phyloP scores from a whole-genome alignment of 352 stramenopile species.

The Phytophthora sansomeana region DNA sequence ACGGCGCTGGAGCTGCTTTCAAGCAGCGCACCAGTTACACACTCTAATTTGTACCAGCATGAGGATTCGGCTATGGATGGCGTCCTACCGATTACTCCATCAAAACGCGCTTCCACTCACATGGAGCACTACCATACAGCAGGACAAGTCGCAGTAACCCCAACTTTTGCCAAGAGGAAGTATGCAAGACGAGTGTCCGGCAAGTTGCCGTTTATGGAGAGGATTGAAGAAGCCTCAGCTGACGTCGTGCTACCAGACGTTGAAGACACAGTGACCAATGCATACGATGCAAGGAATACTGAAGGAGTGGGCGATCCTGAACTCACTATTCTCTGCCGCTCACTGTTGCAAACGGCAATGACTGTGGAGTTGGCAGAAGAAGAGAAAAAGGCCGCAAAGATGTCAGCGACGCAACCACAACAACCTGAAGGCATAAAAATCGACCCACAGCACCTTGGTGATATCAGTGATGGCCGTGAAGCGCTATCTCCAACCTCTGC shows the following conservation, averaged over 20 bases:
- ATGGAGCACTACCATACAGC: conserved; percentile 32
- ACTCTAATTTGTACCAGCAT: conserved; percentile 16
- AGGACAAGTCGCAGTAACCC: conserved; percentile 21
- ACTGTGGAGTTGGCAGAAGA: conserved; percentile 43
- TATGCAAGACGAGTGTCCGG: conserved; percentile 42
- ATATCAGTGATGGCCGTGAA: conserved; percentile 24
- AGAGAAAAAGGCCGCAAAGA: conserved; percentile 16
- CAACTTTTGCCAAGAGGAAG: conserved; percentile 51
- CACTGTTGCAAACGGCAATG: conserved; percentile 58
- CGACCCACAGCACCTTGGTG: conserved; percentile 6
- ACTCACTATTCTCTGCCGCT: conserved; percentile 61
- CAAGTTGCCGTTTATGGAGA: conserved; percentile 50
- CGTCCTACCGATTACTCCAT: conserved; percentile 20
- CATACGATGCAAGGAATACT: conserved; percentile 39
- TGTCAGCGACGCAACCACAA: background rate
- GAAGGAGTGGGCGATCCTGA: conserved; percentile 37
- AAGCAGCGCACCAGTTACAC: conserved; percentile 52
- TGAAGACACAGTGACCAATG: conserved; percentile 46
- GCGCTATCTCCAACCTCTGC: conserved; percentile 52
- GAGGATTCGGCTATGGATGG: conserved; percentile 19
- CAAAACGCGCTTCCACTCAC: conserved; percentile 39
- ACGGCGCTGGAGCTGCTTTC: conserved; percentile 66
- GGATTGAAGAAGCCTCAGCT: conserved; percentile 36
- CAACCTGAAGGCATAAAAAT: conserved; percentile 10
- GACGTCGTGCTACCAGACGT: conserved; percentile 38